Percentiles rank a stretch among this genome's conserved stretches.
These are phyloP conservation scores for Quercus glauca DNA, from an alignment of 306 rosid species.

Conservation along the genomic window DNA sequence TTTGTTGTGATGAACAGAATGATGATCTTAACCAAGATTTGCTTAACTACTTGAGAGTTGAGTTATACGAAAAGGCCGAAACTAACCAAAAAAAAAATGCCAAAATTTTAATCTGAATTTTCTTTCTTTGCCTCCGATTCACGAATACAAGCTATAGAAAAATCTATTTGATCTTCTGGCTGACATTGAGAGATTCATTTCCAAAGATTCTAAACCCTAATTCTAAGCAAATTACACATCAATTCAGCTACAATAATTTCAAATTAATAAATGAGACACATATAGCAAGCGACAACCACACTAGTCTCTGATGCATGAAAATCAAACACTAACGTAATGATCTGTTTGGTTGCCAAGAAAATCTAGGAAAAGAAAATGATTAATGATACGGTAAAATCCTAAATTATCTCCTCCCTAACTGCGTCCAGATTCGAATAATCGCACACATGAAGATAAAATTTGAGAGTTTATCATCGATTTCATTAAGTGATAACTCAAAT, in stretches of 20 bases:
- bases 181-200: background rate
- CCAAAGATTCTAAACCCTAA: background rate
- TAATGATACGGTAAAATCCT: background rate
- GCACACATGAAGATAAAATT: too few relatives aligned
- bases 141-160: background rate
- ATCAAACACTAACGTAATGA: background rate
- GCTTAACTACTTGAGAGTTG: background rate
- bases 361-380: background rate
- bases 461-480: too few relatives aligned
- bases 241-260: background rate
- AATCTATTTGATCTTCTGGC: background rate
- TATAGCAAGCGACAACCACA: background rate
- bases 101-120: background rate
- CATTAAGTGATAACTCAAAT: too few relatives aligned
- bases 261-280: background rate
- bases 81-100: background rate
- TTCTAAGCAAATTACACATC: background rate
- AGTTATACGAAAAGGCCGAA: background rate
- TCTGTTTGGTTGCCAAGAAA: background rate
- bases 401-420: background rate
- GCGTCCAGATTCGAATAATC: background rate
- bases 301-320: background rate
- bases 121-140: background rate
- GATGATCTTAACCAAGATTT: background rate
- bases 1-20: background rate